Percentiles rank a stretch among this genome's conserved stretches.
These are phyloP conservation scores for Solanum lignicaule DNA, from an alignment of 257 asterid genomes.

Conservation along the genomic window DNA sequence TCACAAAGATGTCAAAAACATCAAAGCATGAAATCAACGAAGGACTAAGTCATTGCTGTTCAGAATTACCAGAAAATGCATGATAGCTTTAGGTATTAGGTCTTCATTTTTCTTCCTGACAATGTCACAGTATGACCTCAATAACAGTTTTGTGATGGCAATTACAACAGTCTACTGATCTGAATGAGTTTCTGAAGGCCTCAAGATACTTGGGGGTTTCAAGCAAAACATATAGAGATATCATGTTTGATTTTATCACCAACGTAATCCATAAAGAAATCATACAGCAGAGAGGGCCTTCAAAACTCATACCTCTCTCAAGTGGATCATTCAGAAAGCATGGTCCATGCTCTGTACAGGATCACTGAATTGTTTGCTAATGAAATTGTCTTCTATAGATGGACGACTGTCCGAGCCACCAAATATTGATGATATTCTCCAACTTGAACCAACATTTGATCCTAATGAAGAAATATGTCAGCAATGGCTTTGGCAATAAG, in stretches of 20 bases:
- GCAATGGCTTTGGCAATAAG: background rate
- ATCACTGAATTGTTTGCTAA: background rate
- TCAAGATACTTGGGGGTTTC: background rate
- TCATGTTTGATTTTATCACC: background rate
- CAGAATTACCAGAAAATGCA: background rate
- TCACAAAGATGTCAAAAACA: background rate
- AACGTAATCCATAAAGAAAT: too few relatives aligned
- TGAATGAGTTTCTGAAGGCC: background rate
- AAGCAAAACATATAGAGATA: background rate
- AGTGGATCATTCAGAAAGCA: too few relatives aligned
- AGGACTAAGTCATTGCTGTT: background rate
- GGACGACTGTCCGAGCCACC: background rate
- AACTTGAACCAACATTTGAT: background rate
- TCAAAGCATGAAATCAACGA: background rate
- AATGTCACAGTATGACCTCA: background rate
- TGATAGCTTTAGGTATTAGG: background rate
- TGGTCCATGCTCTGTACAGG: too few relatives aligned
- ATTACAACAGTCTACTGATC: background rate
- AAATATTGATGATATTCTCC: background rate
- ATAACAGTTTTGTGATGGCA: background rate
- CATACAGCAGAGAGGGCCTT: too few relatives aligned
- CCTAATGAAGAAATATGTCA: constrained; percentile 7
- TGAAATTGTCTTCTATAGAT: background rate
- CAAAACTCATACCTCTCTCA: too few relatives aligned
- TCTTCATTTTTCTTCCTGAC: background rate